Evolutionary conservation across 2,329 filamentous ascomycete species (phyloP), one percentile per base, ranked within the genome.

Genomic region (Aspergillus arachidicola): DNA sequence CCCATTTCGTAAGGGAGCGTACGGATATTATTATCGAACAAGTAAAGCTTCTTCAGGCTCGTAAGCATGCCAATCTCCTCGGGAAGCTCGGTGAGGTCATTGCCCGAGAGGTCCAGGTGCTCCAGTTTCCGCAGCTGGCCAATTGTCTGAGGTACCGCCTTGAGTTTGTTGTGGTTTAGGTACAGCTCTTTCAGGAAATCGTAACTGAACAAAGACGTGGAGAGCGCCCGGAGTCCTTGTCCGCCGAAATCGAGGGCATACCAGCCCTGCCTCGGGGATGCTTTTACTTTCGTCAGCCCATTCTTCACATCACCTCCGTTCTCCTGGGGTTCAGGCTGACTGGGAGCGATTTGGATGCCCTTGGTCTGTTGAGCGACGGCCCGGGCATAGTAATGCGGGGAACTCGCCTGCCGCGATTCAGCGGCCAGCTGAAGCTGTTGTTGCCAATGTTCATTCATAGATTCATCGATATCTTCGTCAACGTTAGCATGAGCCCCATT

Each of bases 31-130:
- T 99, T 99, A 81, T 97, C 93, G 76, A 97, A 97, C 2, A 97
- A 83, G 32, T 94, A 83, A 6, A 99, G 84, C 68, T 91, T 89
- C 79, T 92, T 93, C 60, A 99, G 83, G 70, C 94, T 95, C 32
- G 94, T 95, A 72, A 97, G 92, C 94, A 98, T 99, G 74, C 95
- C 95, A 64, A 99, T 88, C 81, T 99, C 94, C 26, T 91, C 87
- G 1, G 95, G 95, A 4, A 99, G 83, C 67, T 91, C 88, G 10
- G 85, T 86, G 64, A 99, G 84, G 65, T 94, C 87, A 78, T 99
- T 99, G 80, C 90, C 89, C 0, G 95, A 98, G 3, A 94, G 85
- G 78, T 99, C 94, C 56, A 99, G 86, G 72, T 94, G 87, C 41
- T 88, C 91, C 56, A 99, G 82, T 67, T 91, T 90, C 67, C 94